Conservation (phyloP, 1,284 basidiomycete species). For the Trichosporon asahii region DNA sequence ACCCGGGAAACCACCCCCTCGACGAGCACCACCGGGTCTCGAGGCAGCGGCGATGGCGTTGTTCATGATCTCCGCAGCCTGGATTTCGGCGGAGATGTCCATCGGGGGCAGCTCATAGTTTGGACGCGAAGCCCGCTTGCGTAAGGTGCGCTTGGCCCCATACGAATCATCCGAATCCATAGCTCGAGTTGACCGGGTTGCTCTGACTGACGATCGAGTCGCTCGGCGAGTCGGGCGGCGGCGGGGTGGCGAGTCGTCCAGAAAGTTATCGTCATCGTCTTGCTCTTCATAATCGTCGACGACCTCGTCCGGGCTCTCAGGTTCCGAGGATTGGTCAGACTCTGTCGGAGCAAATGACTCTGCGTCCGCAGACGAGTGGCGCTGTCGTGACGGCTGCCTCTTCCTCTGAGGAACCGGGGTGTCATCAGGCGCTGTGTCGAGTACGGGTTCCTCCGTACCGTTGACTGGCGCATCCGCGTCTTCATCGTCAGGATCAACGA, state of each 20-base stretch:
- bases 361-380: conserved; percentile 25
- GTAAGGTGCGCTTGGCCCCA: conserved; percentile 35
- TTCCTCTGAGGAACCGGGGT: conserved; percentile 18
- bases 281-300: conserved; percentile 45
- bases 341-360: conserved; percentile 36
- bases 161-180: conserved; percentile 37
- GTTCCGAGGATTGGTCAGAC: conserved; percentile 24
- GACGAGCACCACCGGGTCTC: not conserved
- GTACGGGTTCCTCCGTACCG: not conserved
- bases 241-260: conserved; percentile 8
- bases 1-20: conserved; percentile 19
- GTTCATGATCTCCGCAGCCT: conserved; percentile 27
- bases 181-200: conserved; percentile 21
- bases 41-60: conserved; percentile 36
- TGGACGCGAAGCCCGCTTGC: conserved; percentile 43
- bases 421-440: not conserved
- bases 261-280: conserved; percentile 24
- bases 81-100: conserved; percentile 40
- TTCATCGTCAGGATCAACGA: conserved; percentile 39
- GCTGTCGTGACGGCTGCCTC: conserved; percentile 7
- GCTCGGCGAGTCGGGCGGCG: conserved; percentile 16
- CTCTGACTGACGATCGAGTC: not conserved
- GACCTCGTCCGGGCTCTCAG: conserved; percentile 26
- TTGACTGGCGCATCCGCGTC: conserved; percentile 31
- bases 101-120: conserved; percentile 50